Evolutionary conservation across 1,284 basidiomycete genomes (phyloP), one percentile per base, ranked within the genome.

Genomic region (Rhodotorula sp.): DNA sequence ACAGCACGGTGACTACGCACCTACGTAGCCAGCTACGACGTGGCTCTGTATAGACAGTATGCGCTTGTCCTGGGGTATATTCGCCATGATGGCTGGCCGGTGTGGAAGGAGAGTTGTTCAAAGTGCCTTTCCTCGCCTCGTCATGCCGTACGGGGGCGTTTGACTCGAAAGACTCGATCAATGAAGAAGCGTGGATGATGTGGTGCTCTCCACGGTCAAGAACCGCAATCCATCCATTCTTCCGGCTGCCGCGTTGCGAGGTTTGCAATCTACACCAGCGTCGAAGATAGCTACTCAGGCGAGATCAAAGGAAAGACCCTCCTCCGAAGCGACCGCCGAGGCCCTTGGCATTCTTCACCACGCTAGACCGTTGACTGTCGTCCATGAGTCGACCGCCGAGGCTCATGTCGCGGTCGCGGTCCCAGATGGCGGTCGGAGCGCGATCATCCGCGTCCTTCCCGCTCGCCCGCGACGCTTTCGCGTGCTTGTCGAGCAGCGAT

Each of bases 1-100:
- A 4, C 26, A 20, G 54, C 26, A 18, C 51, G 3, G 29, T 48
- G 23, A 20, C 48, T n/a, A 79, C 78, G 87, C 87, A 78, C 95
- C 95, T n/a, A 97, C 96, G 80, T 96, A 98, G 68, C 96, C 96
- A 76, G 90, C 93, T 3, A 91, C 88, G 69, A 98, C 96, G 79
- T 99, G 96, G 1, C 91, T 93, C 80, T 98, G 96, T 61, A 98
- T 87, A 4, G 83, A 84, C 26, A 87, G 80, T 18, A 87, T 80
- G 7, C 83, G 75, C n/a, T 75, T 78, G 52, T 75, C 73, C 48
- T 70, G 72, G 3, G 70, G 65, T 47, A 61, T 34, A 46, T 68
- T 68, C 26, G 67, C 34, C 29, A 56, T 56, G n/a, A n/a, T 21
- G 26, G 49, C 23, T 23, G 49, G 39, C 39, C 39, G 39, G 39